These are phyloP conservation scores for Remersonia thermophila DNA, from an alignment of 2,329 filamentous ascomycete species.

Conservation along the genomic window DNA sequence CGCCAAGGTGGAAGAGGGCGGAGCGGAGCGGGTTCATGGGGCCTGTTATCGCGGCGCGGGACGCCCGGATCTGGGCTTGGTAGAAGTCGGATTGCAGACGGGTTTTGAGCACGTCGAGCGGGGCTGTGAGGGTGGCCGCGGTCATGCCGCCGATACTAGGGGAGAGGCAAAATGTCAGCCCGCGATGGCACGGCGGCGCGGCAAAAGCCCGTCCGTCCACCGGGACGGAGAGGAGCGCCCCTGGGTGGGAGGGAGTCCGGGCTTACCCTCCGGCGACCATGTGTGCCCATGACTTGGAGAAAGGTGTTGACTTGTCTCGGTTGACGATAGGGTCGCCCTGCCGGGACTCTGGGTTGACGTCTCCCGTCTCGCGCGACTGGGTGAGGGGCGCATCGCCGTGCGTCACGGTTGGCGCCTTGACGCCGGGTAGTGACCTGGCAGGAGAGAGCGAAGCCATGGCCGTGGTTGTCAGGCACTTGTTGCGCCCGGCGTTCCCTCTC, in stretches of 20 bases:
- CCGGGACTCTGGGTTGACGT: constrained; percentile 31
- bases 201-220: too few relatives aligned
- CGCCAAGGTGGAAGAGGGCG: constrained; percentile 61
- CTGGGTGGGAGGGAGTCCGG: too few relatives aligned
- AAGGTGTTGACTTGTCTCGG: constrained; percentile 31
- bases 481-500: too few relatives aligned
- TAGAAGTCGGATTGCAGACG: constrained; percentile 91
- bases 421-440: constrained; percentile 11
- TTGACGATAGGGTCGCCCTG: constrained; percentile 15
- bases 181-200: too few relatives aligned
- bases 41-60: constrained; percentile 47
- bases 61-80: constrained; percentile 64
- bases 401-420: constrained; percentile 3
- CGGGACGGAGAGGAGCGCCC: too few relatives aligned
- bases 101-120: constrained; percentile 88
- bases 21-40: constrained; percentile 53
- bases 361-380: constrained; percentile 51
- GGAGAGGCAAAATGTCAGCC: not conserved
- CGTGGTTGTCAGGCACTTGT: not conserved
- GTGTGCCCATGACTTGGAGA: constrained; percentile 78
- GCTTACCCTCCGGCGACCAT: constrained; percentile 80
- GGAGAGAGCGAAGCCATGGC: constrained; percentile 14
- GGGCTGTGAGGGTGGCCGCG: constrained; percentile 81
- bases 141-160: constrained; percentile 77
- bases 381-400: constrained; percentile 25